These are phyloP conservation scores for Trichoderma sp. DNA, from an alignment of 2,329 filamentous ascomycete species.

Conservation along the genomic window DNA sequence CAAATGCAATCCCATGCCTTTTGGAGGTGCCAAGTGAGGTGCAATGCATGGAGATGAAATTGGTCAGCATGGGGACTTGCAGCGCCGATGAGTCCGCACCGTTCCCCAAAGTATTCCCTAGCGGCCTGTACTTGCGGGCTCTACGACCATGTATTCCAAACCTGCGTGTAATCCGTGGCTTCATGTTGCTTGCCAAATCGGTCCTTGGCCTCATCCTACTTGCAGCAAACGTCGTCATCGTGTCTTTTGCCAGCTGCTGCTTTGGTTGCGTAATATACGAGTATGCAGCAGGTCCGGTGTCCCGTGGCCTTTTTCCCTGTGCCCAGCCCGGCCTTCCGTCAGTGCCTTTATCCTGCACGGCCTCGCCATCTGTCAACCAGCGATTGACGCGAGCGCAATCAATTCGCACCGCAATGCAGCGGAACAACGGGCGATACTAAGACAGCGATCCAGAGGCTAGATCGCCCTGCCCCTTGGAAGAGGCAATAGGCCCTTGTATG, in stretches of 20 bases:
- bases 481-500: neutral
- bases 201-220: neutral
- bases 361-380: neutral
- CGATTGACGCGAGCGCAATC: neutral
- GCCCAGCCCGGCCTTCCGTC: neutral
- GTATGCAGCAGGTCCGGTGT: constrained; percentile 1
- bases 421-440: constrained; percentile 3
- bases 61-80: constrained; percentile 19
- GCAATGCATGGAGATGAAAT: constrained; percentile 12
- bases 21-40: constrained; percentile 6
- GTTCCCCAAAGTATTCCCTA: constrained; percentile 1
- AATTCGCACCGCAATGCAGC: neutral
- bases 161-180: neutral
- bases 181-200: neutral
- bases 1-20: constrained; percentile 5
- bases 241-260: neutral
- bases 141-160: neutral
- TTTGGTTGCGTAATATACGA: neutral
- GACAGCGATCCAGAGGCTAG: constrained; percentile 16
- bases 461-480: constrained; percentile 6
- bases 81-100: constrained; percentile 11
- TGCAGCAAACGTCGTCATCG: constrained; percentile 14
- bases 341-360: neutral
- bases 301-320: neutral
- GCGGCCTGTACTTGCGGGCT: neutral